phyloP scores from a whole-genome alignment of 2,329 filamentous ascomycete species.

The Paraphaeosphaeria minitans region DNA sequence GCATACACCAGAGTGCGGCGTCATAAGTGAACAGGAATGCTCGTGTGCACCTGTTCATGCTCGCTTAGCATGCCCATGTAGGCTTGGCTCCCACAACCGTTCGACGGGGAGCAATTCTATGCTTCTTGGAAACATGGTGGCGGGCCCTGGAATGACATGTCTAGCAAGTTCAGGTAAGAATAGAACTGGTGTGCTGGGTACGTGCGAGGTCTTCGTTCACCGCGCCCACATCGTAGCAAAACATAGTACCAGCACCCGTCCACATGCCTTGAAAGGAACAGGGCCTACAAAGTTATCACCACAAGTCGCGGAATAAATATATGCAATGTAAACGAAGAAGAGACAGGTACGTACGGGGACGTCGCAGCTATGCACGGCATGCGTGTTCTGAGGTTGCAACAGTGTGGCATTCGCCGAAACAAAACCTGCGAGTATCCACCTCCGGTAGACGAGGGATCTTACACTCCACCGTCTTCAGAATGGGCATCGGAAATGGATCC shows the following conservation, averaged over 20 bases:
- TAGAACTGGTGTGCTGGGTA: too few species aligned
- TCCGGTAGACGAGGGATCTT: neutral
- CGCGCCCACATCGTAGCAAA: neutral
- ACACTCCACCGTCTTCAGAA: neutral
- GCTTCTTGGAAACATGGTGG: neutral
- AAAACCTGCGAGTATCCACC: conserved; percentile 20
- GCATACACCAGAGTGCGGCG: neutral
- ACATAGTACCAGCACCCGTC: neutral
- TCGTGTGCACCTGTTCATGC: neutral
- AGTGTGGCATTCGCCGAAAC: conserved; percentile 20
- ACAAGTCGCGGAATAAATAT: conserved; percentile 21
- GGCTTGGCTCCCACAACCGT: neutral
- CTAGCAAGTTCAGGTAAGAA: neutral
- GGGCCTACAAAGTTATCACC: conserved; percentile 19
- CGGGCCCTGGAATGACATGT: neutral
- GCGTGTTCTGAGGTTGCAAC: too few species aligned
- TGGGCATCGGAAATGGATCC: neutral
- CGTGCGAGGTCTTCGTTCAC: neutral
- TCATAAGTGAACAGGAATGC: neutral
- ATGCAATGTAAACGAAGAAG: conserved; percentile 21
- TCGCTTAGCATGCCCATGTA: neutral
- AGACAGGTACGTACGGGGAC: conserved; percentile 17
- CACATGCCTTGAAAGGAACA: conserved; percentile 18
- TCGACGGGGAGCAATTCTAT: neutral
- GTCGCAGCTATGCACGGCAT: too few species aligned